Evolutionary conservation across 768 basidiomycete species (phyloP), one percentile per base, ranked within the genome.

Genomic region (Goffeauzyma gilvescens): DNA sequence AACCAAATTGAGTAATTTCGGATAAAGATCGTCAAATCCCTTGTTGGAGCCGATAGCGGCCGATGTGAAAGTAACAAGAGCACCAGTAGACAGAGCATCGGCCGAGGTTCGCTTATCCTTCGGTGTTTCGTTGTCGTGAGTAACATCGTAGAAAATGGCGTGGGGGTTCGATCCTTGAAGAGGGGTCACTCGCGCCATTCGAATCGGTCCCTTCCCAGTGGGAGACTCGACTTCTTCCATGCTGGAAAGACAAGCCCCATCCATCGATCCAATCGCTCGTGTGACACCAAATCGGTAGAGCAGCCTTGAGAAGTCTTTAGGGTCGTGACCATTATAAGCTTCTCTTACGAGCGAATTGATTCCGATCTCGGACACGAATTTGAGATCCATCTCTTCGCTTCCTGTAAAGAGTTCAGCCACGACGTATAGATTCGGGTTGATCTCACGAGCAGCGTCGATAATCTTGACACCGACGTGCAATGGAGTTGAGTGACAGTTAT

Each of bases 401-500:
- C 93, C 93, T 0, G 93, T 95, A 60, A 96, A 98, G 31, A 98
- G 71, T 64, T 98, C 93, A 2, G 93, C 93, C 55, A 84, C 86
- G 25, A 98, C 75, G 56, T 96, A 96, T n/a, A 98, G 69, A 54
- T 96, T 72, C 1, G 87, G 89, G 51, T 85, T 85, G 39, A 76
- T 75, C 17, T 76, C 76, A 24, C 93, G 74, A 5, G 89, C 89
- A 14, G 78, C 76, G 58, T 98, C 93, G 26, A 98, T 76, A 69
- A 98, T 78, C 33, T 71, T 69, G n/a, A 79, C 78, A n/a, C 93
- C 93, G n/a, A 96, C 86, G 51, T 84, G 76, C 25, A 96, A 66
- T 12, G 93, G 93, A 0, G 93, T 98, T 3, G 90, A 96, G 65
- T 98, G 90, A 49, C 86, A 93, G 59, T 98, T 98, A 66, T 98